These are phyloP conservation scores for Plasmopara muralis DNA, from an alignment of 352 stramenopile species.

Conservation along the genomic window DNA sequence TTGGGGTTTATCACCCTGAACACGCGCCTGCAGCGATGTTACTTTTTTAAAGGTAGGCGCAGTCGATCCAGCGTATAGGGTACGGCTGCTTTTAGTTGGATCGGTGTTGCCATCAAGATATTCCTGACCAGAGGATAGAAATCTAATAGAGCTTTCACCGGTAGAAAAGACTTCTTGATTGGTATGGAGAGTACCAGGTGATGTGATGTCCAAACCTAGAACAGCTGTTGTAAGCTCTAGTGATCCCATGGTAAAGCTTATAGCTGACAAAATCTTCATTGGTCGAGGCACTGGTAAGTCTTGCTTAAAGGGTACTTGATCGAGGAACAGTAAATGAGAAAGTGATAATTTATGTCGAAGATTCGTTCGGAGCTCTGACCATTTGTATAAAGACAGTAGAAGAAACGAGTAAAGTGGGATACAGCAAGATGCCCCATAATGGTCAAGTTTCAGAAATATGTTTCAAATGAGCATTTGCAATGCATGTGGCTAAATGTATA, in stretches of 20 bases:
- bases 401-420: not conserved
- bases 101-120: not conserved
- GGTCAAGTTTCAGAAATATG: not conserved
- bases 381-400: not conserved
- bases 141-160: not conserved
- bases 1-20: slow-evolving; percentile 40
- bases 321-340: not conserved
- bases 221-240: not conserved
- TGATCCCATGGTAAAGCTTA: slow-evolving; percentile 4
- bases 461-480: not conserved
- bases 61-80: not conserved
- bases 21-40: slow-evolving; percentile 39
- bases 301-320: not conserved
- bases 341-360: not conserved
- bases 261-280: slow-evolving; percentile 13
- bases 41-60: slow-evolving; percentile 30
- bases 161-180: not conserved
- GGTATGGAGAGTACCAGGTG: slow-evolving; percentile 2
- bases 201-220: slow-evolving; percentile 2
- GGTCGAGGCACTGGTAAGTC: not conserved
- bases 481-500: not conserved
- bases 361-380: not conserved
- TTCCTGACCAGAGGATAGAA: not conserved
- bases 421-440: not conserved
- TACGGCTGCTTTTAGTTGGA: not conserved